Evolutionary conservation across 768 basidiomycete species (phyloP).

Genomic region (Obba rivulosa): DNA sequence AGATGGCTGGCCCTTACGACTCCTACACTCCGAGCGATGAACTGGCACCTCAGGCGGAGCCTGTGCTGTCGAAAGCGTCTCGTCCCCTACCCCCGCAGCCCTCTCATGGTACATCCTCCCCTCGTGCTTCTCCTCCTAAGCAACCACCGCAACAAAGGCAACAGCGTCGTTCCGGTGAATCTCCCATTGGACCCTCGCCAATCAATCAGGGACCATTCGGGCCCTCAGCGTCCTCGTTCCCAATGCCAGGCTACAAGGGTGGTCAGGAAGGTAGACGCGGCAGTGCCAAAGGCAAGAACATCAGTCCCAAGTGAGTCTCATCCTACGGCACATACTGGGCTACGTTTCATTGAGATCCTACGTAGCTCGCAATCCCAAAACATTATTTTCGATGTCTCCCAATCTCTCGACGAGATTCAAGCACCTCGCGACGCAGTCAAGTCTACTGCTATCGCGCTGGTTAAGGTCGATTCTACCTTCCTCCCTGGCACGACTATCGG

Average conservation of each 20-base stretch:
- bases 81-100: constrained; percentile 64
- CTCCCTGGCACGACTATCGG: constrained; percentile 85
- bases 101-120: constrained; percentile 39
- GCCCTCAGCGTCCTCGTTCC: too few species aligned
- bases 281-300: constrained; percentile 39
- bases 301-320: constrained; percentile 51
- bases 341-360: not conserved
- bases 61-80: constrained; percentile 41
- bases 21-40: constrained; percentile 26
- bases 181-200: constrained; percentile 34
- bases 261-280: constrained; percentile 32
- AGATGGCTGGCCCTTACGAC: constrained; percentile 23
- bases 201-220: too few species aligned
- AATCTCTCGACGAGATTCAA: constrained; percentile 67
- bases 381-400: constrained; percentile 72
- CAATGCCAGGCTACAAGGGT: constrained; percentile 42
- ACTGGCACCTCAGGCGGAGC: constrained; percentile 26
- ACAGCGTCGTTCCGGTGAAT: constrained; percentile 46
- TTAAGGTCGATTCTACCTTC: constrained; percentile 81
- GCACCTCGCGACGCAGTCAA: constrained; percentile 74
- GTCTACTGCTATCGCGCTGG: constrained; percentile 86
- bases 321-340: not conserved
- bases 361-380: constrained; percentile 57
- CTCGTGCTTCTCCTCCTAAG: constrained; percentile 65
- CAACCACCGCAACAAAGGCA: constrained; percentile 36